These are phyloP conservation scores for Phialocephala subalpina DNA, from an alignment of 2,329 filamentous ascomycete species.

Conservation along the genomic window DNA sequence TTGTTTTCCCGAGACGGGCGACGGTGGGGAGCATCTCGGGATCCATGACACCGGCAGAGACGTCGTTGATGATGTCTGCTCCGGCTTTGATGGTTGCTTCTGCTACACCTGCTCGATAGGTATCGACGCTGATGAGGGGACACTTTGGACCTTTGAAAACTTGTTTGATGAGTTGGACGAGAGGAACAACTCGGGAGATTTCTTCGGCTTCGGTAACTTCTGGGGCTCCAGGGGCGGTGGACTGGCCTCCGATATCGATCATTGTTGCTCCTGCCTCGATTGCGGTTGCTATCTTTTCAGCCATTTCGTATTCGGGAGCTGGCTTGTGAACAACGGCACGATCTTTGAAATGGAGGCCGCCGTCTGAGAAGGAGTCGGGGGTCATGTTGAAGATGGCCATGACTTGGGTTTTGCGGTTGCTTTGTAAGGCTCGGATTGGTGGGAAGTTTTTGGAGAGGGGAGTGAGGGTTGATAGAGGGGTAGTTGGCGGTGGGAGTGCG, in stretches of 20 bases:
- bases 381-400: conserved; percentile 98
- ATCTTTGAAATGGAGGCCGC: conserved; percentile 64
- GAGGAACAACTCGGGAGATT: conserved; percentile 77
- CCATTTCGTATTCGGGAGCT: not conserved
- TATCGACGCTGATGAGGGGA: conserved; percentile 81
- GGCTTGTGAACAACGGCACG: not conserved
- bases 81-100: conserved; percentile 78
- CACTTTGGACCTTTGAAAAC: conserved; percentile 41
- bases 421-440: conserved; percentile 65
- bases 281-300: not conserved
- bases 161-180: conserved; percentile 69
- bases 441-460: conserved; percentile 58
- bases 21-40: conserved; percentile 82
- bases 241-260: conserved; percentile 93
- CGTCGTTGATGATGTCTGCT: conserved; percentile 93
- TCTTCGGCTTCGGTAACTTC: conserved; percentile 79
- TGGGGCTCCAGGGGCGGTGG: conserved; percentile 79
- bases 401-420: conserved; percentile 69
- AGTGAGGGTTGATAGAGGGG: conserved; percentile 65
- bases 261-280: conserved; percentile 53
- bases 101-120: conserved; percentile 87
- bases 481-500: conserved; percentile 57
- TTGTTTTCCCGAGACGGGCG: conserved; percentile 78
- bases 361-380: conserved; percentile 96
- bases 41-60: conserved; percentile 84